phyloP scores from a whole-genome alignment of 2,329 filamentous ascomycete genomes.

The Fusarium sp. region DNA sequence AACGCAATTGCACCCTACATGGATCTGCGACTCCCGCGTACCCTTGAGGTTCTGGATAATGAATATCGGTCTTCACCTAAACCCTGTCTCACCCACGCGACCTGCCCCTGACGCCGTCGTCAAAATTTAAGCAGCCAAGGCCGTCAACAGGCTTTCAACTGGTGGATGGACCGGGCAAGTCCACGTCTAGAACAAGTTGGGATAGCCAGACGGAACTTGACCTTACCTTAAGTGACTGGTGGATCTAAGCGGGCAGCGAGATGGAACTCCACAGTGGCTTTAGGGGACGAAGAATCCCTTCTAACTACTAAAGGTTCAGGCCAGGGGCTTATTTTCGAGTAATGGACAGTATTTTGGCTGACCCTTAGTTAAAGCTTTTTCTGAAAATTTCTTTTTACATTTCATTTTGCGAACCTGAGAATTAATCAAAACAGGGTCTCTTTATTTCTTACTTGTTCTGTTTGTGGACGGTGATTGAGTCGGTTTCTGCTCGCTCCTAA shows the following conservation, averaged over 20 bases:
- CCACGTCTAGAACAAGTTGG: slow-evolving; percentile 35
- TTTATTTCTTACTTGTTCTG: background rate
- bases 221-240: slow-evolving; percentile 35
- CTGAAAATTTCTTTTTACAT: slow-evolving; percentile 7
- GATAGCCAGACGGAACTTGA: slow-evolving; percentile 24
- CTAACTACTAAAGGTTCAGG: slow-evolving; percentile 11
- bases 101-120: slow-evolving; percentile 42
- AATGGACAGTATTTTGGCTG: slow-evolving; percentile 15
- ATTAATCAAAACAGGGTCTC: background rate
- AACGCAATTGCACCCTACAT: background rate
- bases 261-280: slow-evolving; percentile 40
- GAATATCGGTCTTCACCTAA: slow-evolving; percentile 23
- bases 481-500: background rate
- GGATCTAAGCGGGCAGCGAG: slow-evolving; percentile 34
- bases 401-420: background rate
- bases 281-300: slow-evolving; percentile 32
- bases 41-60: slow-evolving; percentile 1
- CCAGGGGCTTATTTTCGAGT: slow-evolving; percentile 26
- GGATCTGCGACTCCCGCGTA: slow-evolving; percentile 9
- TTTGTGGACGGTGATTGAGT: background rate
- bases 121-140: slow-evolving; percentile 33
- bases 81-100: slow-evolving; percentile 44
- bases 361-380: background rate
- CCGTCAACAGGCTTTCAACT: slow-evolving; percentile 40
- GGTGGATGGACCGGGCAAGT: slow-evolving; percentile 30